Conservation (phyloP, 1,284 basidiomycete genomes). For the Butyriboletus appendiculatus region DNA sequence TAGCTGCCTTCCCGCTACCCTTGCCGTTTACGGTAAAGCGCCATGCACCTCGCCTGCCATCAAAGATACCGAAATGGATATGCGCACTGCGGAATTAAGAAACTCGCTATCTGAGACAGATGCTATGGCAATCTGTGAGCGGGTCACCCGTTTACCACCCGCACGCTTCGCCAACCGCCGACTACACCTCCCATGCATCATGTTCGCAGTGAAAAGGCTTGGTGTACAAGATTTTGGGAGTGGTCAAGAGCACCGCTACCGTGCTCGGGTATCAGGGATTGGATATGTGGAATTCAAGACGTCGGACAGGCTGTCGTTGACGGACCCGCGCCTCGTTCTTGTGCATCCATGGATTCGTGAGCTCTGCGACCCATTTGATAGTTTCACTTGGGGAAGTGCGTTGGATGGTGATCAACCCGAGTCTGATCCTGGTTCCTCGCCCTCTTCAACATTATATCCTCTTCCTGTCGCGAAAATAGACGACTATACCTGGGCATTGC, state of each 20-base stretch:
- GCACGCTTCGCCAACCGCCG: constrained; percentile 1
- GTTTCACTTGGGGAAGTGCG: not conserved
- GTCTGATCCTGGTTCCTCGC: not conserved
- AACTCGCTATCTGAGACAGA: not conserved
- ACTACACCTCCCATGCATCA: constrained; percentile 4
- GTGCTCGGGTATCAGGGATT: not conserved
- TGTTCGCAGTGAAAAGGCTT: not conserved
- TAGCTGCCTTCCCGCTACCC: constrained; percentile 2
- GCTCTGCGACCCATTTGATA: not conserved
- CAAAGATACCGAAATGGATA: not conserved
- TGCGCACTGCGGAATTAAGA: not conserved
- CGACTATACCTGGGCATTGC: not conserved
- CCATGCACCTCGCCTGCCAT: not conserved
- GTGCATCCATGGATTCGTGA: constrained; percentile 1
- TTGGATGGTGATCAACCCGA: not conserved
- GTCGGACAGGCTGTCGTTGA: not conserved
- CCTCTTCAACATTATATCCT: not conserved
- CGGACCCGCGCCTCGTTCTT: not conserved
- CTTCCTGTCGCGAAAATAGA: not conserved
- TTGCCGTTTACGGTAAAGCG: not conserved
- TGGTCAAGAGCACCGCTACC: not conserved
- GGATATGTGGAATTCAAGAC: not conserved
- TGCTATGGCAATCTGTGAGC: not conserved
- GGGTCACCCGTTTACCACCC: not conserved
- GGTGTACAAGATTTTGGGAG: not conserved